phyloP scores from a whole-genome alignment of 495 filamentous ascomycete species.

The Elaphomyces granulatus region DNA sequence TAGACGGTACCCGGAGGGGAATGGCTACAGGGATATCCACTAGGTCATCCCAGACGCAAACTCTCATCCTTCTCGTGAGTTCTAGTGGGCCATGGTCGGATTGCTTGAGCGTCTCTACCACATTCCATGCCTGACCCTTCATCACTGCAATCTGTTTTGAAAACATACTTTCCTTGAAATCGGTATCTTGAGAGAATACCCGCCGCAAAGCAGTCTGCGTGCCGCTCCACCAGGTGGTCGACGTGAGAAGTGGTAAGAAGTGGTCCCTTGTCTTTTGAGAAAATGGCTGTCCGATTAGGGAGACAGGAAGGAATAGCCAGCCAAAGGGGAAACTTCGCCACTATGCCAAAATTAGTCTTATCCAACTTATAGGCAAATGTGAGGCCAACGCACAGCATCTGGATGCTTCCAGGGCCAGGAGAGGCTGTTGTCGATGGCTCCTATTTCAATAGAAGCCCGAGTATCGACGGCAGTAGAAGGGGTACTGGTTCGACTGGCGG shows the following conservation, averaged over 20 bases:
- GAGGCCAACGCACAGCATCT: constrained; percentile 63
- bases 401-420: constrained; percentile 99
- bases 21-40: constrained; percentile 92
- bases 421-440: constrained; percentile 93
- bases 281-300: constrained; percentile 90
- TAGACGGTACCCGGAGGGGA: constrained; percentile 66
- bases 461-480: constrained; percentile 30
- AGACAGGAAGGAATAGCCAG: constrained; percentile 95
- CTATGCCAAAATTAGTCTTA: constrained; percentile 23
- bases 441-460: constrained; percentile 56
- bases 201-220: constrained; percentile 73
- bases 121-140: constrained; percentile 99
- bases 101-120: constrained; percentile 90
- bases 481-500: constrained; percentile 47
- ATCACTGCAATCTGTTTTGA: constrained; percentile 92
- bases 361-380: no score
- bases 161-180: constrained; percentile 98
- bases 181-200: constrained; percentile 79
- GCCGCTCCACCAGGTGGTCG: constrained; percentile 90
- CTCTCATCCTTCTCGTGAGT: constrained; percentile 73
- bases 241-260: constrained; percentile 86
- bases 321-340: constrained; percentile 92
- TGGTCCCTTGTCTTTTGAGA: constrained; percentile 83
- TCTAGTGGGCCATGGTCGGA: constrained; percentile 87
- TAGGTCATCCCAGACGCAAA: constrained; percentile 96